phyloP scores from a whole-genome alignment of 2,329 filamentous ascomycete genomes.

The Aspergillus sojae region DNA sequence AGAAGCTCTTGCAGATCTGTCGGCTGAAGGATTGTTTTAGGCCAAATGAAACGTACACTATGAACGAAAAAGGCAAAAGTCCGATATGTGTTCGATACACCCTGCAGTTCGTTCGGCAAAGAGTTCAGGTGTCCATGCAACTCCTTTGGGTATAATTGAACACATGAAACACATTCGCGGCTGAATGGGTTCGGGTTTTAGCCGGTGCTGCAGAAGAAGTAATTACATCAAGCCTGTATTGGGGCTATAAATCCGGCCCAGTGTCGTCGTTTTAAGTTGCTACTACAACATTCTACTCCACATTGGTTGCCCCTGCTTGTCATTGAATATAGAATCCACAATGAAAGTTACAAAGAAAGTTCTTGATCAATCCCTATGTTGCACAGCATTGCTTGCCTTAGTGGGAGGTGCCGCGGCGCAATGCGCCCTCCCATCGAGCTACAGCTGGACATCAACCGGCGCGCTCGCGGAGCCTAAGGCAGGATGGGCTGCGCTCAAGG shows the following conservation, averaged over 20 bases:
- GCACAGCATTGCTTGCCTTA: background rate
- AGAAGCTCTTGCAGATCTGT: background rate
- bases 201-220: background rate
- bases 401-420: slow-evolving; percentile 6
- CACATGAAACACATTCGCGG: background rate
- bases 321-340: background rate
- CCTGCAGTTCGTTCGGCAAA: background rate
- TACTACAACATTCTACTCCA: background rate
- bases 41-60: background rate
- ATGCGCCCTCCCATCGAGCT: slow-evolving; percentile 59
- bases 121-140: too few species aligned
- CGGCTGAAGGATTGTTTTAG: background rate
- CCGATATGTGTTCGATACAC: background rate
- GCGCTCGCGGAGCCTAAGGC: slow-evolving; percentile 55
- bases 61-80: background rate
- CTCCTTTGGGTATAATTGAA: background rate
- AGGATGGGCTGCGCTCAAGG: slow-evolving; percentile 63
- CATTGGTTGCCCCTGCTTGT: background rate
- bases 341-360: background rate
- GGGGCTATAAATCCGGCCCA: background rate
- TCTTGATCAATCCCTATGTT: background rate
- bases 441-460: slow-evolving; percentile 59
- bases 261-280: background rate
- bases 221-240: background rate
- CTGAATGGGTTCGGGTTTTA: background rate